phyloP scores from a whole-genome alignment of 2,329 filamentous ascomycete species.

The Cladophialophora chaetospira region DNA sequence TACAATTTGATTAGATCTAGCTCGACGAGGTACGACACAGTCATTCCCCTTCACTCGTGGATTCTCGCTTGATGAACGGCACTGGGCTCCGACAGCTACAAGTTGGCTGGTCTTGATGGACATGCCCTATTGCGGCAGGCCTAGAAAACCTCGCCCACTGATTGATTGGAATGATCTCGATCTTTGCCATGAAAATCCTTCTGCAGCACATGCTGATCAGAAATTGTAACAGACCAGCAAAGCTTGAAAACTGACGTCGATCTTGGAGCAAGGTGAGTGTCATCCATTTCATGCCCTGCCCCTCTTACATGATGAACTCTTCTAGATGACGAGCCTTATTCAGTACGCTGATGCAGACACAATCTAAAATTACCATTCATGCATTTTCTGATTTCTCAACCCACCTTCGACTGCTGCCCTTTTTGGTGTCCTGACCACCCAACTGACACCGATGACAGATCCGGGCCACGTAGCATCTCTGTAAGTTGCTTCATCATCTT shows the following conservation, averaged over 20 bases:
- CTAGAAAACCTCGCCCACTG: constrained; percentile 99
- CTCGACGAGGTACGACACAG: constrained; percentile 4
- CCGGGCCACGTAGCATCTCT: not conserved
- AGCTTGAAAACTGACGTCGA: too few species aligned
- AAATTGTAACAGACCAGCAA: too few species aligned
- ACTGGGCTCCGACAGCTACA: constrained; percentile 87
- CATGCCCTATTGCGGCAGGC: constrained; percentile 92
- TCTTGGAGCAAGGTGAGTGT: too few species aligned
- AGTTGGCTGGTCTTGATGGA: constrained; percentile 70
- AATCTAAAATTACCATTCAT: constrained; percentile 61
- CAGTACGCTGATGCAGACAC: constrained; percentile 63
- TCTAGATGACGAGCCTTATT: constrained; percentile 68
- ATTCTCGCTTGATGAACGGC: constrained; percentile 76
- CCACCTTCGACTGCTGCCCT: not conserved
- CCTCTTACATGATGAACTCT: constrained; percentile 51
- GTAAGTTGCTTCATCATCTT: not conserved
- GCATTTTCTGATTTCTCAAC: constrained; percentile 50
- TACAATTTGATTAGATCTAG: constrained; percentile 2
- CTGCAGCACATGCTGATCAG: not conserved
- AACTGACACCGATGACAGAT: not conserved
- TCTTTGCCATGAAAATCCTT: not conserved
- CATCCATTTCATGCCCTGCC: not conserved
- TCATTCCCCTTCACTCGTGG: constrained; percentile 9
- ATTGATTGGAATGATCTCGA: constrained; percentile 40
- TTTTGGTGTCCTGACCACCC: not conserved